These are phyloP conservation scores for Castanea mollissima DNA, from an alignment of 306 rosid genomes.

Conservation along the genomic window DNA sequence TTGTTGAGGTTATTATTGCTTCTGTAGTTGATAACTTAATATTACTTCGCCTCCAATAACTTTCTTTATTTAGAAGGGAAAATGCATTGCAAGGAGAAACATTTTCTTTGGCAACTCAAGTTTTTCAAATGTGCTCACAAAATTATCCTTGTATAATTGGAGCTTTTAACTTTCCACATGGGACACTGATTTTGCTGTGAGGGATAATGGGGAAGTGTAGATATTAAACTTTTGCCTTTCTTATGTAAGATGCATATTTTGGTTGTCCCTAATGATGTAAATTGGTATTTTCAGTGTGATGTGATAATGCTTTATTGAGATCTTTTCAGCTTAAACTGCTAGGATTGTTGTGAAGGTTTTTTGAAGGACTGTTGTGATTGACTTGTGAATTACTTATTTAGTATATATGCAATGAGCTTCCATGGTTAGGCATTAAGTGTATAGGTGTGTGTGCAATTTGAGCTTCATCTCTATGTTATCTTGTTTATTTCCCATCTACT, in stretches of 20 bases:
- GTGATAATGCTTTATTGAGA: neutral
- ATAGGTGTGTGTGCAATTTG: neutral
- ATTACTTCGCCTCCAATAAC: neutral
- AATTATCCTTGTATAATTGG: neutral
- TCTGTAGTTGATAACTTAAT: neutral
- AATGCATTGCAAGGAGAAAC: neutral
- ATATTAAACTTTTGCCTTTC: neutral
- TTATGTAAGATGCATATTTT: neutral
- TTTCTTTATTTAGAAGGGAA: neutral
- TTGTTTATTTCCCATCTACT: conserved; percentile 26
- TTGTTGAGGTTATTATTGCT: neutral
- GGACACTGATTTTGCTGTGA: neutral
- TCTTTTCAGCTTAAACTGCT: neutral
- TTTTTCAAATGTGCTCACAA: neutral
- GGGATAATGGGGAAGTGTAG: neutral
- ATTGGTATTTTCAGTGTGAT: neutral
- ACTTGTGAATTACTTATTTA: neutral
- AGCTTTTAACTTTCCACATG: neutral
- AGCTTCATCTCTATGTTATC: conserved; percentile 12
- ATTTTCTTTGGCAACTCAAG: neutral
- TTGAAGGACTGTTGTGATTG: neutral
- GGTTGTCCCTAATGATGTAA: neutral
- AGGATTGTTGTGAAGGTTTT: neutral
- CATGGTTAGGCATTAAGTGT: neutral
- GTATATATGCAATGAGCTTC: neutral